Percentiles rank a stretch among this genome's conserved stretches.
phyloP scores from a whole-genome alignment of 225 moss, liverwort and hornwort species.

The Climacium dendroides region DNA sequence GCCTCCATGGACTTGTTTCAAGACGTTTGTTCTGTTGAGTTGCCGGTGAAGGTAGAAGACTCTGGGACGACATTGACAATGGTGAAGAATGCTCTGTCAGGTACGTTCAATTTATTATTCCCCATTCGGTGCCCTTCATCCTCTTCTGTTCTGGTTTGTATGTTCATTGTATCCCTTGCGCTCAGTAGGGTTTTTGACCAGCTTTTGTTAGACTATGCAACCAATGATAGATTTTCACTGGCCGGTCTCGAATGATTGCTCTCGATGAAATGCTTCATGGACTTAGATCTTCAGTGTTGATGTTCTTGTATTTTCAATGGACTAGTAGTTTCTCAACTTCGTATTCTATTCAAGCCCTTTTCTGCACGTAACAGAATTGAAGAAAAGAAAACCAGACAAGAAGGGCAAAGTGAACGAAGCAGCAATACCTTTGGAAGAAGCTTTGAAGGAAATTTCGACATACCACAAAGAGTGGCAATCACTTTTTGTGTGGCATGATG shows the following conservation, averaged over 20 bases:
- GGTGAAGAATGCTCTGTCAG: conserved; percentile 36
- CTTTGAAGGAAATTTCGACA: conserved; percentile 36
- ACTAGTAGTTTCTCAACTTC: not conserved
- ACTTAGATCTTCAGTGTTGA: not conserved
- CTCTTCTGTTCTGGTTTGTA: not conserved
- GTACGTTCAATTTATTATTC: not conserved
- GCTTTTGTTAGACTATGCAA: not conserved
- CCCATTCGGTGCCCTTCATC: not conserved
- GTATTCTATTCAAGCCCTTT: not conserved
- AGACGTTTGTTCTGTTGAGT: conserved; percentile 20
- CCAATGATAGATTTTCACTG: not conserved
- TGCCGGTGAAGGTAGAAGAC: conserved; percentile 57
- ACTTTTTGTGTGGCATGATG: conserved; percentile 90
- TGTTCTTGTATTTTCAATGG: not conserved
- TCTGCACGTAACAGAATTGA: conserved; percentile 17
- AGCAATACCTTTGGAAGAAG: conserved; percentile 19
- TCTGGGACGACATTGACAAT: conserved; percentile 35
- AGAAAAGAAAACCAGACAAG: conserved; percentile 33
- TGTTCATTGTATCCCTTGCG: not conserved
- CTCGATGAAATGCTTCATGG: not conserved
- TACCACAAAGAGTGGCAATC: conserved; percentile 81
- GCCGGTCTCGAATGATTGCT: not conserved
- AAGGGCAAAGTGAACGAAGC: conserved; percentile 13
- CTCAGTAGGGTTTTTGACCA: not conserved
- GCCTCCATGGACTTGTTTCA: conserved; percentile 17